phyloP scores from a whole-genome alignment of 2,329 filamentous ascomycete genomes.

The Didymella sp. region DNA sequence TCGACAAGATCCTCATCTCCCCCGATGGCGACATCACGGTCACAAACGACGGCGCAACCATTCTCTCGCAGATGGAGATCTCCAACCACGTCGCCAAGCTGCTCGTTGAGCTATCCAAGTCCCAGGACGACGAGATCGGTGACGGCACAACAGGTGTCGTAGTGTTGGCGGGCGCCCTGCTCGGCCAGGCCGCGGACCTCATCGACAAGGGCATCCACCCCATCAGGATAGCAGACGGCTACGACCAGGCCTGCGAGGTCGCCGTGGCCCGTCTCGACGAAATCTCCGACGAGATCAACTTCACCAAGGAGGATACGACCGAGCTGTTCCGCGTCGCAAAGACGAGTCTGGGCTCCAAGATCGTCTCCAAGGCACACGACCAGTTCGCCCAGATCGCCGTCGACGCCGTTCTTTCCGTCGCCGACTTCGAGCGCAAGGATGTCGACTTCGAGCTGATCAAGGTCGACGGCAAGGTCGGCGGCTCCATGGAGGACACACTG shows the following conservation, averaged over 20 bases:
- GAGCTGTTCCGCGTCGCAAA: slow-evolving; percentile 95
- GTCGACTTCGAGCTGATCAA: slow-evolving; percentile 99
- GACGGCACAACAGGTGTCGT: slow-evolving; percentile 98
- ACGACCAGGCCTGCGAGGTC: slow-evolving; percentile 96
- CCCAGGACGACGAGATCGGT: slow-evolving; percentile 98
- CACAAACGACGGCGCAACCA: slow-evolving; percentile 98
- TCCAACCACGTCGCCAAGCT: slow-evolving; percentile 98
- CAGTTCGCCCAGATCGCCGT: slow-evolving; percentile 98
- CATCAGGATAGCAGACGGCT: slow-evolving; percentile 97
- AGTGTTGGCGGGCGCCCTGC: slow-evolving; percentile 88
- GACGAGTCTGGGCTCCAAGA: slow-evolving; percentile 97
- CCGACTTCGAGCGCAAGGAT: slow-evolving; percentile 93
- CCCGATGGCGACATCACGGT: slow-evolving; percentile 99
- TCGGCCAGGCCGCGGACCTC: slow-evolving; percentile 95
- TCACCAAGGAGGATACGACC: slow-evolving; percentile 77
- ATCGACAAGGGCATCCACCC: slow-evolving; percentile 99
- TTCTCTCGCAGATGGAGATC: slow-evolving; percentile 97
- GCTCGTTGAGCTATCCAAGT: slow-evolving; percentile 95
- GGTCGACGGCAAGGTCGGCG: slow-evolving; percentile 97
- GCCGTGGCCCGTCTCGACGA: slow-evolving; percentile 90
- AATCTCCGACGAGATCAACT: slow-evolving; percentile 90
- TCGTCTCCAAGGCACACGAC: slow-evolving; percentile 98
- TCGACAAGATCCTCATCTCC: slow-evolving; percentile 99
- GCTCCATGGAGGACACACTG: slow-evolving; percentile 88
- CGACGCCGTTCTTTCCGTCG: slow-evolving; percentile 94